A percentile compares a stretch with the other conserved stretches of the same genome.
These are phyloP conservation scores for Verticillium dahliae DNA, from an alignment of 2,329 filamentous ascomycete genomes.

Conservation along the genomic window DNA sequence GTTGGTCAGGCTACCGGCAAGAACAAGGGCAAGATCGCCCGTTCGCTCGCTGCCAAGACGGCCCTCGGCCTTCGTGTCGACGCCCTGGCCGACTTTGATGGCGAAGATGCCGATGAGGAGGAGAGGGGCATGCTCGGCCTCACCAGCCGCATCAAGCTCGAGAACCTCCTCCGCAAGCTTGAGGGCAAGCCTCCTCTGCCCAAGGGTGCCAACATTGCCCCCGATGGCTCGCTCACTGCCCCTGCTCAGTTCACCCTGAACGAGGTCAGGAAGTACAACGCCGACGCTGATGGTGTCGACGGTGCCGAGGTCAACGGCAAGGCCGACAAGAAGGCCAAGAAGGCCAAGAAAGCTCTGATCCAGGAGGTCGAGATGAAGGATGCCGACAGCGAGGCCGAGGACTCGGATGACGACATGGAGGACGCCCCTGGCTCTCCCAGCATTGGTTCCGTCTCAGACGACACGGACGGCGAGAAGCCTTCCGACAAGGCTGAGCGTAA, in stretches of 20 bases:
- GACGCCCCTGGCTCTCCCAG: slow-evolving; percentile 5
- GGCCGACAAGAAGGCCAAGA: slow-evolving; percentile 28
- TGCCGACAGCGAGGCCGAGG: slow-evolving; percentile 29
- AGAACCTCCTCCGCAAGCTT: slow-evolving; percentile 67
- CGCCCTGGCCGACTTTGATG: slow-evolving; percentile 57
- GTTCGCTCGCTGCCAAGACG: slow-evolving; percentile 90
- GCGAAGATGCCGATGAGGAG: slow-evolving; percentile 74
- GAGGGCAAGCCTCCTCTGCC: slow-evolving; percentile 86
- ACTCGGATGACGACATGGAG: slow-evolving; percentile 34
- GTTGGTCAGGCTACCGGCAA: slow-evolving; percentile 95
- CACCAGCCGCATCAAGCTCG: slow-evolving; percentile 63
- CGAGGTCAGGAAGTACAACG: slow-evolving; percentile 90
- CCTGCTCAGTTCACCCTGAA: slow-evolving; percentile 85
- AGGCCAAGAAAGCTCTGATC: slow-evolving; percentile 40
- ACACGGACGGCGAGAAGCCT: slow-evolving; percentile 14
- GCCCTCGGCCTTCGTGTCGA: slow-evolving; percentile 91
- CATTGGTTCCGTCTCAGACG: slow-evolving; percentile 15
- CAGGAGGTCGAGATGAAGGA: slow-evolving; percentile 39
- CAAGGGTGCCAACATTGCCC: slow-evolving; percentile 67
- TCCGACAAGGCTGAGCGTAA: slow-evolving; percentile 7
- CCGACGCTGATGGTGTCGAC: slow-evolving; percentile 79
- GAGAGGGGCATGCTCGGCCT: slow-evolving; percentile 79
- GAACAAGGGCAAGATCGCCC: slow-evolving; percentile 99
- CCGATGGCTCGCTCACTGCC: slow-evolving; percentile 57
- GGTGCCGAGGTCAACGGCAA: slow-evolving; percentile 43